Percentiles rank a stretch among this genome's conserved stretches.
Conservation (phyloP, 2,329 filamentous ascomycete species). For the Fusarium sarcochroum region DNA sequence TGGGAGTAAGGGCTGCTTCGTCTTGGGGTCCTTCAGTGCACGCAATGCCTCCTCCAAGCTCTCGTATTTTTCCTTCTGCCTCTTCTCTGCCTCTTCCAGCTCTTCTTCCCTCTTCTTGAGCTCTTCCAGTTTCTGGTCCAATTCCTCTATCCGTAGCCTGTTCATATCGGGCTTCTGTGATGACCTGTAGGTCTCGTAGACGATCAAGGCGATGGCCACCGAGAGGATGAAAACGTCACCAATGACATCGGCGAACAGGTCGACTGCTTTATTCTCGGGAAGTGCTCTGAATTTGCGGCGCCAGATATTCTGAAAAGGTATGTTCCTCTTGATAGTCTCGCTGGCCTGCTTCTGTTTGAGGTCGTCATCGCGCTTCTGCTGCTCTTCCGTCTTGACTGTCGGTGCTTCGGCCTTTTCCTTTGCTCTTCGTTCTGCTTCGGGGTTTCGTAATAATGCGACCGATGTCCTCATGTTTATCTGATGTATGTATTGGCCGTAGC, state of each 20-base stretch:
- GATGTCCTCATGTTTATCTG: slow-evolving; percentile 77
- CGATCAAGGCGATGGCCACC: slow-evolving; percentile 69
- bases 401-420: slow-evolving; percentile 74
- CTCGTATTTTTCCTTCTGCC: slow-evolving; percentile 63
- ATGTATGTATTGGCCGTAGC: slow-evolving; percentile 74
- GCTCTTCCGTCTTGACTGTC: slow-evolving; percentile 75
- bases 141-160: slow-evolving; percentile 65
- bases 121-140: slow-evolving; percentile 64
- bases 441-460: slow-evolving; percentile 71
- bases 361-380: slow-evolving; percentile 67
- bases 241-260: slow-evolving; percentile 75
- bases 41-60: slow-evolving; percentile 68
- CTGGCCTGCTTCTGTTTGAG: slow-evolving; percentile 56
- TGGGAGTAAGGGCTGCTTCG: slow-evolving; percentile 67
- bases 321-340: slow-evolving; percentile 45
- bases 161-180: slow-evolving; percentile 73
- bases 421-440: slow-evolving; percentile 69
- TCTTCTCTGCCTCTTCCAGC: slow-evolving; percentile 61
- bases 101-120: slow-evolving; percentile 65
- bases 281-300: slow-evolving; percentile 72
- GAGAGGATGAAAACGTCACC: slow-evolving; percentile 74
- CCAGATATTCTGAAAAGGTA: slow-evolving; percentile 68
- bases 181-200: slow-evolving; percentile 73
- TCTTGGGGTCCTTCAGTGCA: slow-evolving; percentile 68
- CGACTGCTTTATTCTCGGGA: slow-evolving; percentile 76